Base-by-base conservation (phyloP, 2,329 filamentous ascomycete species). In the Fusarium pseudocircinatum region DNA sequence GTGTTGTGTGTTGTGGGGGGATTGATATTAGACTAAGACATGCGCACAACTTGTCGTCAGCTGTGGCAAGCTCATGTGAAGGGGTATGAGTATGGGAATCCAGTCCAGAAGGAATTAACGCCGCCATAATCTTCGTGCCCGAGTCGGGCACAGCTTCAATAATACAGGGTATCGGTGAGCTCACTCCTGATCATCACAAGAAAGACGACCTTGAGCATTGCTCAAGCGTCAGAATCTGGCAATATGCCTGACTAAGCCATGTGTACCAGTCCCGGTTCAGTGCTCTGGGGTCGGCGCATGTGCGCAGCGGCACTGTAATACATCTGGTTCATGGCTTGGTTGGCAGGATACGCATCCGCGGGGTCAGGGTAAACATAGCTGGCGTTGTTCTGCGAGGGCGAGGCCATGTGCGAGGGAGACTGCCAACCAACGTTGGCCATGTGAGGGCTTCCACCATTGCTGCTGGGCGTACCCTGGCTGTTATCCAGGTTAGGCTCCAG, bases 401-500 rank as follows among this genome's bases (percentile, higher is more conserved):
- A 90, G 37, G 89, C 88, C 72, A 90, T 89, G 75, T 95, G 93
- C 5, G 91, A 90, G 8, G 95, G 95, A 9, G 95, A 97, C 74
- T 94, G 93, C 95, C 96, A 98, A 61, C 94, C 93, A 70, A 94
- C 88, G 69, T 88, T 91, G 70, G 85, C 83, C 90, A 97, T 94
- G 82, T 98, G 95, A 57, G 96, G 95, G 81, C 95, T 97, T 60
- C 93, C 93, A 63, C 86, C 90, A n/a, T 89, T 92, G 79, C 94
- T 97, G 62, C 87, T 87, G 56, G 85, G 82, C 4, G 88, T 90
- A 6, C 90, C 86, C 76, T 93, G 91, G 73, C 92, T 91, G 67
- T 93, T 92, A 80, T 96, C 94, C 70, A 94, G 88, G 81, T 90
- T 95, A 32, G 95, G 94, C 84, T 98, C 96, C 58, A 98, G 87